A percentile compares a stretch with the other conserved stretches of the same genome.
phyloP scores from a whole-genome alignment of 352 stramenopile species.

The Globisporangium alternatum region DNA sequence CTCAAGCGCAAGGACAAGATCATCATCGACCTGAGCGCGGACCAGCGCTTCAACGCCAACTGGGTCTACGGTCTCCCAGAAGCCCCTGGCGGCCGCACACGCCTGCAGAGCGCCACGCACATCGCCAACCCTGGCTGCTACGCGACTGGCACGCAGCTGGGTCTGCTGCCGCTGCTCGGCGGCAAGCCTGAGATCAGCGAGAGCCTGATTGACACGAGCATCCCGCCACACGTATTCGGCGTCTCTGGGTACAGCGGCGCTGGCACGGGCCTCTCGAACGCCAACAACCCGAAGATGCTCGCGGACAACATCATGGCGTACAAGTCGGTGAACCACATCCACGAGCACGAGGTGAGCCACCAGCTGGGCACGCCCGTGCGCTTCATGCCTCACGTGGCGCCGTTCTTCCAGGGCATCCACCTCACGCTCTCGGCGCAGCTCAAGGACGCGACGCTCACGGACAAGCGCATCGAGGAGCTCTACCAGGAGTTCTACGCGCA shows the following conservation, averaged over 20 bases:
- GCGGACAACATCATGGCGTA: conserved; percentile 89
- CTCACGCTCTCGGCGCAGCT: conserved; percentile 85
- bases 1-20: conserved; percentile 71
- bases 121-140: conserved; percentile 90
- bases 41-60: conserved; percentile 84
- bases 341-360: conserved; percentile 84
- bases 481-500: conserved; percentile 80
- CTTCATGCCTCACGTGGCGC: conserved; percentile 93
- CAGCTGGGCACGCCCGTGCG: conserved; percentile 80
- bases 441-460: conserved; percentile 58
- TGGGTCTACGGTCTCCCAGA: conserved; percentile 89
- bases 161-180: conserved; percentile 75
- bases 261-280: conserved; percentile 73
- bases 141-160: conserved; percentile 77
- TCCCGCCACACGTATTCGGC: conserved; percentile 84
- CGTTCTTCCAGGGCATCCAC: conserved; percentile 94
- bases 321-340: conserved; percentile 90
- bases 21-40: conserved; percentile 85
- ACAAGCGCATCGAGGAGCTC: conserved; percentile 68
- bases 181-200: conserved; percentile 50
- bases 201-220: conserved; percentile 51
- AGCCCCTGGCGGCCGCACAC: conserved; percentile 51
- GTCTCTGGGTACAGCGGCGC: conserved; percentile 88
- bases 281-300: conserved; percentile 80
- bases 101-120: conserved; percentile 63